phyloP scores from a whole-genome alignment of 2,329 filamentous ascomycete species.

The Neofusicoccum laricinum region DNA sequence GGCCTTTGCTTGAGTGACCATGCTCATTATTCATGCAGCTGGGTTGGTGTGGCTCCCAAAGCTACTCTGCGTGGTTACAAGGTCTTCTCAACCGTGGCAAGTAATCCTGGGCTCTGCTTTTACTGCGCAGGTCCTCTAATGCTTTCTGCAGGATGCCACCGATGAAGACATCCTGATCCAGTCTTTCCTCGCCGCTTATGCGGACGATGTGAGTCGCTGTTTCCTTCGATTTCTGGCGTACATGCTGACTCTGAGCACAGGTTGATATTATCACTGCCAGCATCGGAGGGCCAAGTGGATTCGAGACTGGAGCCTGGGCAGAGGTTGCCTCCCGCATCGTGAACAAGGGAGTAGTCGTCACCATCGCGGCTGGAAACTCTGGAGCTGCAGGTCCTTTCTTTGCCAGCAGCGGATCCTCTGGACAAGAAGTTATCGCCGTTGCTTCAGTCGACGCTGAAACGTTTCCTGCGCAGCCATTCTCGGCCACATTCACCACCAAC shows the following conservation, averaged over 20 bases:
- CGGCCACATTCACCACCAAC: constrained; percentile 30
- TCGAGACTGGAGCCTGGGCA: constrained; percentile 38
- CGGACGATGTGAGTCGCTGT: constrained; percentile 57
- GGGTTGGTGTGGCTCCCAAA: neutral
- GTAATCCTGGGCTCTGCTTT: constrained; percentile 27
- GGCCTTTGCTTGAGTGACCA: constrained; percentile 22
- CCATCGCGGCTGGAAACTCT: constrained; percentile 53
- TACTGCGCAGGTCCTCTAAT: constrained; percentile 47
- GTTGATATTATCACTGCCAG: constrained; percentile 40
- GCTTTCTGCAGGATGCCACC: neutral
- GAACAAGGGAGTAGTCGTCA: constrained; percentile 48
- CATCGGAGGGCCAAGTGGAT: constrained; percentile 33
- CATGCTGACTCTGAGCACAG: constrained; percentile 45
- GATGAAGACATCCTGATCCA: constrained; percentile 30
- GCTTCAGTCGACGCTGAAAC: constrained; percentile 43
- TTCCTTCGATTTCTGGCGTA: constrained; percentile 54
- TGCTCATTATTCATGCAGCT: constrained; percentile 40
- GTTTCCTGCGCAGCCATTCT: constrained; percentile 33
- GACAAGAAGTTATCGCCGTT: constrained; percentile 43
- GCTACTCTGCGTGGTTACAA: constrained; percentile 39
- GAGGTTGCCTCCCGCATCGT: constrained; percentile 42
- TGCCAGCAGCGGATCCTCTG: constrained; percentile 40
- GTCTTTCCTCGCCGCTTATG: constrained; percentile 29
- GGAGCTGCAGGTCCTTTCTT: constrained; percentile 51
- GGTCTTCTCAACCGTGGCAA: constrained; percentile 55